Conservation (phyloP, 1,284 basidiomycete species). For the Cryptococcus depauperatus region DNA sequence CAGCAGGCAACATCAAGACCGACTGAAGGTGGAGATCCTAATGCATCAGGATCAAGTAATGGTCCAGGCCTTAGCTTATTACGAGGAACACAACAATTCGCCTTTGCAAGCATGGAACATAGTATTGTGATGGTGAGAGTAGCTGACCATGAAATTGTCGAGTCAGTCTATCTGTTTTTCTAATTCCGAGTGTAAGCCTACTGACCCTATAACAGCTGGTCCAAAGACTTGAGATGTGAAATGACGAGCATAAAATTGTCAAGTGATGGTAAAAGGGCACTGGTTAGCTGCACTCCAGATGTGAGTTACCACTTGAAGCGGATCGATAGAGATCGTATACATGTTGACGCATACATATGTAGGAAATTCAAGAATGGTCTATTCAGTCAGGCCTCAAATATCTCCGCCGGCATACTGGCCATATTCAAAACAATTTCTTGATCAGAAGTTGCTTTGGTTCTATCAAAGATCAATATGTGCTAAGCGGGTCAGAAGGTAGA, state of each 20-base stretch:
- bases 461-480: slow-evolving; percentile 76
- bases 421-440: slow-evolving; percentile 70
- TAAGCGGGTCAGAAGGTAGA: slow-evolving; percentile 90
- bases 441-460: slow-evolving; percentile 93
- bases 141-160: slow-evolving; percentile 31
- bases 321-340: slow-evolving; percentile 15
- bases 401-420: slow-evolving; percentile 70
- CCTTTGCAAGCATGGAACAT: slow-evolving; percentile 37
- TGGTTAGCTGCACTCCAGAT: slow-evolving; percentile 79
- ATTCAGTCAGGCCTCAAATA: slow-evolving; percentile 57
- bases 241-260: slow-evolving; percentile 83
- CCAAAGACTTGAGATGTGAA: slow-evolving; percentile 49
- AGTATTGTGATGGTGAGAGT: slow-evolving; percentile 30
- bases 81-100: slow-evolving; percentile 3
- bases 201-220: slow-evolving; percentile 11
- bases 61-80: background rate
- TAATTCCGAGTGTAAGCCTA: too few relatives aligned
- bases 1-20: slow-evolving; percentile 34
- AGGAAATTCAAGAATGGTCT: slow-evolving; percentile 88
- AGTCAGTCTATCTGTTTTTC: too few relatives aligned
- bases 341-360: background rate
- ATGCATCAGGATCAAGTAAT: background rate
- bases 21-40: slow-evolving; percentile 6
- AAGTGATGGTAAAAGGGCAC: slow-evolving; percentile 72
- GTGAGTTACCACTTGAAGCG: slow-evolving; percentile 49